Base-by-base conservation (phyloP, 129 eudicot species). In the Chrysanthemum makinoi region DNA sequence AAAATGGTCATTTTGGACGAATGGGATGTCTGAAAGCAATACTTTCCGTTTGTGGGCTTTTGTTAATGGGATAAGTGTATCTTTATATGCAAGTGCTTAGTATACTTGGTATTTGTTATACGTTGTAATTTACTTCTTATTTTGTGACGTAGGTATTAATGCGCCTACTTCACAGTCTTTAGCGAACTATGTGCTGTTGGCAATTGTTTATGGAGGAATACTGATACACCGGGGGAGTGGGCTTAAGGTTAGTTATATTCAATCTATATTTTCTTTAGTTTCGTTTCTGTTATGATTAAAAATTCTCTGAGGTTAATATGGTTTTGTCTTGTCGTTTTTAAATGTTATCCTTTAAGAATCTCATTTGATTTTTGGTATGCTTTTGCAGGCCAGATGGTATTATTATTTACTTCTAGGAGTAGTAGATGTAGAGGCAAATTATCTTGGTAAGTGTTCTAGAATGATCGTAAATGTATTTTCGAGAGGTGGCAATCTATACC, bases 151-250 rank as follows among this genome's bases (percentile, higher is more conserved):
- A 91, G 98, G 98, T 63, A 83, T 92, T 43, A 92, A 92, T 83
- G 98, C 91, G 66, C 98, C 98, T 78, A 92, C 98, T 22, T 85
- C 98, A 14, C 96, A 92, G 78, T 92, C 98, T 39, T 85, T 92
- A 74, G 75, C 87, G 39, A 89, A 87, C 78, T 92, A 92, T 72
- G 89, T 92, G 65, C 65, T 92, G 64, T 77, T 92, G 86, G 96
- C 89, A 11, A 52, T 92, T 15, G 80, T 87, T 10, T 92, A 89
- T 77, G 98, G 98, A 69, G 47, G 85, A 65, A 78, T 83, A 78
- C 51, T 89, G 77, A 65, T 92, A 35, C 79, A 89, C 74, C 55
- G 91, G 70, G 62, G 76, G 77, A 65, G 91, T 73, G 70, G 91
- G 56, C 86, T 92, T 57, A 92, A 92, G 98, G 96, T 92, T 64